phyloP scores from a whole-genome alignment of 306 rosid genomes.

The Phaseolus lunatus region DNA sequence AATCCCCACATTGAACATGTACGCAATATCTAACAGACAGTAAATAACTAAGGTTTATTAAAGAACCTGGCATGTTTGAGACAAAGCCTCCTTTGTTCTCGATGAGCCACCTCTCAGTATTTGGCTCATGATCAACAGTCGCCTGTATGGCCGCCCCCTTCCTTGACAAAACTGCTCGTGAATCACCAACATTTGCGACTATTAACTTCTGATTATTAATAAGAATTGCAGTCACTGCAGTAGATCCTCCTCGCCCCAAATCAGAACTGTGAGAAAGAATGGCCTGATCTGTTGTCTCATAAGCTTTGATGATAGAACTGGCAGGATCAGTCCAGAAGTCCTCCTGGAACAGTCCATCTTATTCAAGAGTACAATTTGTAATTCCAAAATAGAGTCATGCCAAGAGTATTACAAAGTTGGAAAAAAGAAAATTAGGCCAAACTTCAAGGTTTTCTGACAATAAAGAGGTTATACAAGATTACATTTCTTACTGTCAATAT shows the following conservation, averaged over 20 bases:
- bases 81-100: conserved; percentile 92
- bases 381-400: conserved; percentile 3
- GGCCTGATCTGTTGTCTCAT: conserved; percentile 73
- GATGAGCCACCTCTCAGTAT: conserved; percentile 78
- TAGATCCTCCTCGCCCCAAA: conserved; percentile 80
- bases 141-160: conserved; percentile 71
- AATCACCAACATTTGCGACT: conserved; percentile 82
- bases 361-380: conserved; percentile 28
- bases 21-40: conserved; percentile 34
- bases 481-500: conserved; percentile 14
- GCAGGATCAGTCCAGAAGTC: conserved; percentile 71
- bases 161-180: conserved; percentile 80
- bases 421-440: conserved; percentile 8
- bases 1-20: conserved; percentile 5
- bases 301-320: conserved; percentile 65
- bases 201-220: conserved; percentile 65
- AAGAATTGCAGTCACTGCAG: conserved; percentile 80
- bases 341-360: conserved; percentile 53
- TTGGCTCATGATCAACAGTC: conserved; percentile 81
- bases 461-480: conserved; percentile 3
- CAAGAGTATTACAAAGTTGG: conserved; percentile 19
- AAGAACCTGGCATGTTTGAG: conserved; percentile 93
- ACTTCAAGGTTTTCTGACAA: neutral
- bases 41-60: conserved; percentile 36
- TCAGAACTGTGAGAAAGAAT: conserved; percentile 76